These are phyloP conservation scores for Ceratocystis harringtonii DNA, from an alignment of 2,329 filamentous ascomycete species.

Conservation along the genomic window DNA sequence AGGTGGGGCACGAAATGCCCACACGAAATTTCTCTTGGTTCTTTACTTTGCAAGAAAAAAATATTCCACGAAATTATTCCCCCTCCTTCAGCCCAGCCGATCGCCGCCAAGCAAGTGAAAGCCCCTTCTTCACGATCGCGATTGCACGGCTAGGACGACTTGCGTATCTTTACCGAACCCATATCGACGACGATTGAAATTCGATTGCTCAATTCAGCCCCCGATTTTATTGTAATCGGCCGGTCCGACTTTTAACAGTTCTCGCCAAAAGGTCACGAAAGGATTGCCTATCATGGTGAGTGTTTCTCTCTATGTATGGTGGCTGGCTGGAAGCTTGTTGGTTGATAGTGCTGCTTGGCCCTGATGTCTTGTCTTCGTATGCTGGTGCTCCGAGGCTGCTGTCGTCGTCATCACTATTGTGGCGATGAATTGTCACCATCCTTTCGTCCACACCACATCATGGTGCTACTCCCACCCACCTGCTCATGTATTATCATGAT, in stretches of 20 bases:
- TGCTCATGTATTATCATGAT: too few species aligned
- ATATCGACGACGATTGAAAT: conserved; percentile 5
- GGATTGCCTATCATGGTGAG: conserved; percentile 24
- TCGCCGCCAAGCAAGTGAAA: conserved; percentile 14
- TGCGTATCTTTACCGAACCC: conserved; percentile 2
- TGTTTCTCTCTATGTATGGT: conserved; percentile 8
- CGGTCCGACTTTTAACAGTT: conserved; percentile 11
- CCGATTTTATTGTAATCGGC: conserved; percentile 5
- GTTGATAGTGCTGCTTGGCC: neutral
- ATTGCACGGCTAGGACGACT: conserved; percentile 8
- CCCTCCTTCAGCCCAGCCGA: conserved; percentile 9
- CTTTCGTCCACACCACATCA: neutral
- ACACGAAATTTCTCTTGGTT: conserved; percentile 14
- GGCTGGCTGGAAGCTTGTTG: neutral
- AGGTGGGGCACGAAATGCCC: conserved; percentile 10
- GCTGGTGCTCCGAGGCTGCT: neutral
- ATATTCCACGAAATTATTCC: conserved; percentile 14
- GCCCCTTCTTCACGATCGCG: conserved; percentile 11
- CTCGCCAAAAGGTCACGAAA: conserved; percentile 12
- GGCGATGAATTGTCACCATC: neutral
- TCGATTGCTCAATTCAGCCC: neutral
- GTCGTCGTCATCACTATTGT: neutral
- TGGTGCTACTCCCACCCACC: neutral
- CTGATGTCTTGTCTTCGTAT: neutral
- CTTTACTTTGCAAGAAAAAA: conserved; percentile 9